A percentile compares a stretch with the other conserved stretches of the same genome.
Evolutionary conservation across 1,284 basidiomycete species (phyloP).

Genomic region (Moniliella sp.): DNA sequence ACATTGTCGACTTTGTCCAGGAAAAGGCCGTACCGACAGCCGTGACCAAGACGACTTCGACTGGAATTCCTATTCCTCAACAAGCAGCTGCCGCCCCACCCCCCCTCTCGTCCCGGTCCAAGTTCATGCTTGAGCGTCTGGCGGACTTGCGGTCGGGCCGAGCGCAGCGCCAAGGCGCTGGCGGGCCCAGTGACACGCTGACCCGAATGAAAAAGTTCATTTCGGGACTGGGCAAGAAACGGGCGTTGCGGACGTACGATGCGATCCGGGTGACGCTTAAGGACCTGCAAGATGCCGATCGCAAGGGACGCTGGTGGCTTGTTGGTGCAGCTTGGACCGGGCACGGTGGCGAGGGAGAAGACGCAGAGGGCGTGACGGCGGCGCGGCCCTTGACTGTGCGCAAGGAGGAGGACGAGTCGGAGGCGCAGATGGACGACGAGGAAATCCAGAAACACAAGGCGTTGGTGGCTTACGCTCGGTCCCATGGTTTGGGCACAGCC

Average conservation of each 20-base stretch:
- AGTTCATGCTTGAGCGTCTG: conserved; percentile 30
- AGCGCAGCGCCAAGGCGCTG: conserved; percentile 5
- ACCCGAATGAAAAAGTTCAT: conserved; percentile 22
- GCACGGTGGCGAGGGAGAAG: conserved; percentile 43
- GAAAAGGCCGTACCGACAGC: conserved; percentile 1
- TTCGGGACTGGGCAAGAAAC: conserved; percentile 12
- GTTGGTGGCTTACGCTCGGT: conserved; percentile 59
- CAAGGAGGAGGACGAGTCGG: conserved; percentile 40
- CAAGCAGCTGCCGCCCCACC: background rate
- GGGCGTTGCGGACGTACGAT: conserved; percentile 13
- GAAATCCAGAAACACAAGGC: no score
- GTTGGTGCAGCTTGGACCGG: conserved; percentile 90
- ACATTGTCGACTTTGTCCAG: conserved; percentile 20
- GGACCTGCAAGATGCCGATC: conserved; percentile 65
- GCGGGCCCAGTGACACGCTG: conserved; percentile 1
- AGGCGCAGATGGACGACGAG: conserved; percentile 53
- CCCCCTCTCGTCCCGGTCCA: conserved; percentile 13
- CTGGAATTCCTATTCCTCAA: background rate
- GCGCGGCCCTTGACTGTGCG: conserved; percentile 7
- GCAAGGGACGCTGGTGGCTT: conserved; percentile 92
- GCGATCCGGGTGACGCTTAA: conserved; percentile 37
- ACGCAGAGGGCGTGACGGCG: conserved; percentile 8
- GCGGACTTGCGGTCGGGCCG: conserved; percentile 9
- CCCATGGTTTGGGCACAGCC: conserved; percentile 97
- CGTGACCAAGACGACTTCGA: background rate